These are phyloP conservation scores for Rhizopus microsporus DNA, from an alignment of 371 early-diverging fungal genomes.

Conservation along the genomic window DNA sequence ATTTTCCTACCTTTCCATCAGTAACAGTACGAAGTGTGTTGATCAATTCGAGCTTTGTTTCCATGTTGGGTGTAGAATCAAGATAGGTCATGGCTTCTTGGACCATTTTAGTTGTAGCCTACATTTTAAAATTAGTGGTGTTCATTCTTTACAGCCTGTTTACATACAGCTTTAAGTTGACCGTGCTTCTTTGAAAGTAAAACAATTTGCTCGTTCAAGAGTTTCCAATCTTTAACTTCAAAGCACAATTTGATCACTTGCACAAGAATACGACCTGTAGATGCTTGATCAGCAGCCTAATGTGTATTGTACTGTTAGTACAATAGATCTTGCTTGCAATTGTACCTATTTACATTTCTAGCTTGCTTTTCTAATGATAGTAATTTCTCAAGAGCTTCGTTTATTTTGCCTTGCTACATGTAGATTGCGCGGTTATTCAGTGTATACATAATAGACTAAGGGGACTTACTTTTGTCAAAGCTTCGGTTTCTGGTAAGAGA, in stretches of 20 bases:
- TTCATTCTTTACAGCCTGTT: not conserved
- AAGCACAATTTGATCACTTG: constrained; percentile 78
- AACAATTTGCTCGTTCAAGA: constrained; percentile 87
- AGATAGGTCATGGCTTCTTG: constrained; percentile 91
- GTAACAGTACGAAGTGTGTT: constrained; percentile 94
- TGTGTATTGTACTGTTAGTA: too few species aligned
- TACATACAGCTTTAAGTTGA: constrained; percentile 83
- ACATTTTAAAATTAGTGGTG: not conserved
- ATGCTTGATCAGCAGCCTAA: constrained; percentile 83
- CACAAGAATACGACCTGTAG: constrained; percentile 86
- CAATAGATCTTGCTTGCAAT: not conserved
- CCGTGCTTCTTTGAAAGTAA: constrained; percentile 95
- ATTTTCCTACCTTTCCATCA: constrained; percentile 85
- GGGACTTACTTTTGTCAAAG: constrained; percentile 62
- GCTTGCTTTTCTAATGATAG: constrained; percentile 87
- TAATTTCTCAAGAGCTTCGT: constrained; percentile 83
- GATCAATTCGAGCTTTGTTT: constrained; percentile 86
- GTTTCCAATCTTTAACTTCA: constrained; percentile 79
- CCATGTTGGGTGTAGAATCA: constrained; percentile 81
- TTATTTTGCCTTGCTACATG: constrained; percentile 66
- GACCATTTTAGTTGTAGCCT: constrained; percentile 95
- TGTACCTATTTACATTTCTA: constrained; percentile 63
- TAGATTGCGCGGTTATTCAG: not conserved
- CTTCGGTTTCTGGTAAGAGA: constrained; percentile 78
- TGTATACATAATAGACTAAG: not conserved